Percentiles rank a stretch among this genome's conserved stretches.
phyloP scores from a whole-genome alignment of 345 rosid species.

The Brassica rapa region DNA sequence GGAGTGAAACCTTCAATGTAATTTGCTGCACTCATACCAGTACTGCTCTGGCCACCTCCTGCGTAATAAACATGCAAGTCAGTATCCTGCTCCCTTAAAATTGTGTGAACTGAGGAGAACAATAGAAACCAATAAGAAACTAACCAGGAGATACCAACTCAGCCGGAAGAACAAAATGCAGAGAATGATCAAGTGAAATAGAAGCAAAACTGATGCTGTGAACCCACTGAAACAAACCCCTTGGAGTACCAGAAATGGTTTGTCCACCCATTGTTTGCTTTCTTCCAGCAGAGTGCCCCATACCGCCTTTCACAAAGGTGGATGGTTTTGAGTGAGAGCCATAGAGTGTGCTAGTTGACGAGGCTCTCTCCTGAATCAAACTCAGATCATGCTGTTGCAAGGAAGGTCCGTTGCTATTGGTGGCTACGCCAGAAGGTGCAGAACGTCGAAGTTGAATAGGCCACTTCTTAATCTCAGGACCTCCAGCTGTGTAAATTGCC shows the following conservation, averaged over 20 bases:
- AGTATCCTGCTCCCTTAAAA: constrained; percentile 6
- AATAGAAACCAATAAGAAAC: constrained; percentile 26
- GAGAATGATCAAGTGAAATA: constrained; percentile 80
- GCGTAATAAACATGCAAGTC: constrained; percentile 31
- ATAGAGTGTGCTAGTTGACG: constrained; percentile 82
- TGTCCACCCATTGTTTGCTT: constrained; percentile 83
- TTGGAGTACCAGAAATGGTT: constrained; percentile 60
- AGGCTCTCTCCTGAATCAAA: constrained; percentile 88
- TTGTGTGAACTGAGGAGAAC: background rate
- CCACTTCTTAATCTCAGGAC: constrained; percentile 94
- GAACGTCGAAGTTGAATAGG: constrained; percentile 87
- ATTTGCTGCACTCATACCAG: constrained; percentile 48
- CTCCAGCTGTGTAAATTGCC: constrained; percentile 89
- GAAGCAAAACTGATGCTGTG: constrained; percentile 94
- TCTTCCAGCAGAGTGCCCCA: constrained; percentile 76
- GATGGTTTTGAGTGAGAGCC: constrained; percentile 80
- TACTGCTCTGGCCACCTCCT: constrained; percentile 70
- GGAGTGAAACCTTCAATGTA: constrained; percentile 92
- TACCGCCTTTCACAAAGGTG: constrained; percentile 82
- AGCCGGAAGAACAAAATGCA: constrained; percentile 75
- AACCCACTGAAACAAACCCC: constrained; percentile 95
- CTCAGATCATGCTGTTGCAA: constrained; percentile 91
- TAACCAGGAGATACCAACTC: constrained; percentile 78
- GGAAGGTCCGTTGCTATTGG: constrained; percentile 68
- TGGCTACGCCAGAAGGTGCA: constrained; percentile 75